Evolutionary conservation across 805 yeast genomes (phyloP).

Genomic region (Zygosaccharomyces rouxii): DNA sequence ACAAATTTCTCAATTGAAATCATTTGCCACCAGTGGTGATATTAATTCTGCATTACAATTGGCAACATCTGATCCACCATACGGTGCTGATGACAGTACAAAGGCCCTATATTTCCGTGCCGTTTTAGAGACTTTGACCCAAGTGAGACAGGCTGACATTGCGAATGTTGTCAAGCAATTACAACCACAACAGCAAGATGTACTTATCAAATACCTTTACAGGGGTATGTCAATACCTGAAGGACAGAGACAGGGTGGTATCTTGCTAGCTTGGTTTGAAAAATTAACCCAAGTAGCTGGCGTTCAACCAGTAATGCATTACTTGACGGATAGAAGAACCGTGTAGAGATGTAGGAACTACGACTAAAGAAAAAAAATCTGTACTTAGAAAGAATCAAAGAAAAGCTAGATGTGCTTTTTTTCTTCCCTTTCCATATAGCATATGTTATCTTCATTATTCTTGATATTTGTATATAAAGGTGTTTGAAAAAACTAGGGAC

Average conservation of each 20-base stretch:
- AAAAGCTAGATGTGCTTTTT: not conserved
- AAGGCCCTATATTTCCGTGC: constrained; percentile 44
- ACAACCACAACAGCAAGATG: constrained; percentile 63
- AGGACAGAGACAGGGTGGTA: constrained; percentile 83
- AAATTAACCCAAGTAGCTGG: constrained; percentile 82
- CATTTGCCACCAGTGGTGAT: constrained; percentile 66
- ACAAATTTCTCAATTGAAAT: constrained; percentile 54
- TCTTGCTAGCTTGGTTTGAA: constrained; percentile 86
- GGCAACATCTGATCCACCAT: constrained; percentile 74
- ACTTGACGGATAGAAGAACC: constrained; percentile 78
- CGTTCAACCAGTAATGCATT: constrained; percentile 82
- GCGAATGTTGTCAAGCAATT: constrained; percentile 55
- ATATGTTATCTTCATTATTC: not conserved
- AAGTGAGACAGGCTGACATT: constrained; percentile 65
- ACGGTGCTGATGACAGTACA: constrained; percentile 58
- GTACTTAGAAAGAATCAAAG: not conserved
- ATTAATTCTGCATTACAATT: constrained; percentile 59
- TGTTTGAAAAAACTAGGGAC: constrained; percentile 1
- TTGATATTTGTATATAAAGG: constrained; percentile 1
- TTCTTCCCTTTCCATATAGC: not conserved
- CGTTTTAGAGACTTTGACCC: constrained; percentile 68
- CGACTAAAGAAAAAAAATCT: not conserved
- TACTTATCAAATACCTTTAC: constrained; percentile 77
- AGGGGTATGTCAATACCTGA: constrained; percentile 74
- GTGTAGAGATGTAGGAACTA: constrained; percentile 39